Evolutionary conservation across 805 yeast species (phyloP).

Genomic region (Wickerhamiella azyma): DNA sequence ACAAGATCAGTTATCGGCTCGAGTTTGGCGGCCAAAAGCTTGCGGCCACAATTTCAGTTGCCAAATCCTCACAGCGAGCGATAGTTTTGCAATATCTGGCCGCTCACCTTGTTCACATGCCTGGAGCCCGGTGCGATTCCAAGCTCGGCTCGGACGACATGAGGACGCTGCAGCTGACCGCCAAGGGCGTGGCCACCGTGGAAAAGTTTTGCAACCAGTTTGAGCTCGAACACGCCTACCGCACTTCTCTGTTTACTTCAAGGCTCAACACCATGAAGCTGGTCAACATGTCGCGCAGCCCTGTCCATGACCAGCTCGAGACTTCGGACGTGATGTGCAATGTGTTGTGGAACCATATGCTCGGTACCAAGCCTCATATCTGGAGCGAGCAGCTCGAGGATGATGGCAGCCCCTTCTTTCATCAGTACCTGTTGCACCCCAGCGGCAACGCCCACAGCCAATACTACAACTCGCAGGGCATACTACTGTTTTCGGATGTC

Average conservation of each 20-base stretch:
- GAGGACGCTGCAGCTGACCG: conserved; percentile 61
- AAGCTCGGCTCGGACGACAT: not conserved
- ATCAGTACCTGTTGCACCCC: conserved; percentile 72
- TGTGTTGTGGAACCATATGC: conserved; percentile 44
- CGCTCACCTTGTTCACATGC: conserved; percentile 4
- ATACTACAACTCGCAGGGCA: conserved; percentile 61
- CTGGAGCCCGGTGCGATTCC: not conserved
- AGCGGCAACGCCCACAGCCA: conserved; percentile 73
- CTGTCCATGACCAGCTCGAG: conserved; percentile 41
- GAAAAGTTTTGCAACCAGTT: conserved; percentile 46
- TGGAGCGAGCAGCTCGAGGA: not conserved
- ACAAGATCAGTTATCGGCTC: not conserved
- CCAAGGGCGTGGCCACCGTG: conserved; percentile 71
- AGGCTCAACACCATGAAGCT: conserved; percentile 59
- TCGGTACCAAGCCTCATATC: conserved; percentile 44
- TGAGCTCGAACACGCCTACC: conserved; percentile 29
- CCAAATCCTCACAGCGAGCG: not conserved
- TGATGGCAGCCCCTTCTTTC: conserved; percentile 42
- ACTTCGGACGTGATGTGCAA: conserved; percentile 48
- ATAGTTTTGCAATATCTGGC: not conserved
- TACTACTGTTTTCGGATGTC: conserved; percentile 40
- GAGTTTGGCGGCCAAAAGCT: not conserved
- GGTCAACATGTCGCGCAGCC: conserved; percentile 51
- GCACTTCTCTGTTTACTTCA: conserved; percentile 34
- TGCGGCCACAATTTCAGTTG: not conserved